A percentile compares a stretch with the other conserved stretches of the same genome.
These are phyloP conservation scores for Suhomyces kilbournensis DNA, from an alignment of 805 yeast genomes.

Conservation along the genomic window DNA sequence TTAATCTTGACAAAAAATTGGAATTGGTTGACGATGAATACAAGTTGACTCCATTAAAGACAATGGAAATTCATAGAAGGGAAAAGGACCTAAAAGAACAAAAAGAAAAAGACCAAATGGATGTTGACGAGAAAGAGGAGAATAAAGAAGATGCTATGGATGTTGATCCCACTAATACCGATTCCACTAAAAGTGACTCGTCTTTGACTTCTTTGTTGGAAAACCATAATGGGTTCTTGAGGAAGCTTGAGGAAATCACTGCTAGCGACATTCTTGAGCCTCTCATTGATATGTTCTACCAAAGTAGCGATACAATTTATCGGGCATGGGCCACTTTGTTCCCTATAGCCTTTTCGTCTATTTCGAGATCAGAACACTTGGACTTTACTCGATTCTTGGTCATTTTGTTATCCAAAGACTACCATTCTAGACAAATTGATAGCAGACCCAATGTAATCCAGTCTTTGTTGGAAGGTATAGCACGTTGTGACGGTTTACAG, in stretches of 20 bases:
- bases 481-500: slow-evolving; percentile 66
- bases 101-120: neutral
- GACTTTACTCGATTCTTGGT: slow-evolving; percentile 83
- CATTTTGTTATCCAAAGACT: slow-evolving; percentile 80
- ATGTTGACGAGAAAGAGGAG: neutral
- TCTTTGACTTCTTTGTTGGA: slow-evolving; percentile 20
- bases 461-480: slow-evolving; percentile 79
- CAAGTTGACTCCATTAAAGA: slow-evolving; percentile 51
- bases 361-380: slow-evolving; percentile 75
- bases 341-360: slow-evolving; percentile 72
- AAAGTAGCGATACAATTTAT: slow-evolving; percentile 75
- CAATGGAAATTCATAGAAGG: slow-evolving; percentile 24
- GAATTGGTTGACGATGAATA: slow-evolving; percentile 47
- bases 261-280: slow-evolving; percentile 68
- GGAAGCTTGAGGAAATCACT: slow-evolving; percentile 28
- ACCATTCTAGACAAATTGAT: slow-evolving; percentile 87
- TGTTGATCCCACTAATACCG: slow-evolving; percentile 13
- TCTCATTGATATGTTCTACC: slow-evolving; percentile 75
- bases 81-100: neutral
- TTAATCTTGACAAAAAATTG: slow-evolving; percentile 50
- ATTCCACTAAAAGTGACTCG: slow-evolving; percentile 3
- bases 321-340: slow-evolving; percentile 80
- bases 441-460: slow-evolving; percentile 83
- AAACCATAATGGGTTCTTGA: slow-evolving; percentile 30
- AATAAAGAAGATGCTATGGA: slow-evolving; percentile 17